These are phyloP conservation scores for Plasmopara muralis DNA, from an alignment of 352 stramenopile genomes.

Conservation along the genomic window DNA sequence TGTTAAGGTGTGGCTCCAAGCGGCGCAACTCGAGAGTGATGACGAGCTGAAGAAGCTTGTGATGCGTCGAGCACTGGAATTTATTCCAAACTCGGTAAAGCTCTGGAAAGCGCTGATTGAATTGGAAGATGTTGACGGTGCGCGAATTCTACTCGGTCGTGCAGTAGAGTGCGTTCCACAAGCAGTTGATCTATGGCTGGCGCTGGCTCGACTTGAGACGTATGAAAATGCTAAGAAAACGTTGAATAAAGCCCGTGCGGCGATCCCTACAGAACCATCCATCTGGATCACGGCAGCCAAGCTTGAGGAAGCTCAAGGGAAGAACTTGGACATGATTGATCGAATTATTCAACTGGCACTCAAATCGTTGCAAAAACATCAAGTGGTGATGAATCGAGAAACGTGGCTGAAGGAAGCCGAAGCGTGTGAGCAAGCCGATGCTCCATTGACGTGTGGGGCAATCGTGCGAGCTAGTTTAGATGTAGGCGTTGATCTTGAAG, in stretches of 20 bases:
- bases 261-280: conserved; percentile 92
- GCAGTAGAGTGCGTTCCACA: conserved; percentile 98
- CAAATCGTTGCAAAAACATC: conserved; percentile 85
- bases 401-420: conserved; percentile 97
- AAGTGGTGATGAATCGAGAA: conserved; percentile 91
- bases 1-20: conserved; percentile 95
- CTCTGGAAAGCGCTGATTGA: conserved; percentile 99
- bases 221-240: conserved; percentile 98
- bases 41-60: conserved; percentile 88
- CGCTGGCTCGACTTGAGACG: conserved; percentile 94
- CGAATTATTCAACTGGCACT: conserved; percentile 77
- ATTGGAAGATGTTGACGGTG: conserved; percentile 95
- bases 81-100: conserved; percentile 95
- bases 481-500: conserved; percentile 94
- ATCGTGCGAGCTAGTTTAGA: conserved; percentile 93
- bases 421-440: conserved; percentile 86
- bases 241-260: conserved; percentile 92
- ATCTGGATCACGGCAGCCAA: conserved; percentile 99
- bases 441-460: conserved; percentile 90
- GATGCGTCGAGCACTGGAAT: conserved; percentile 89
- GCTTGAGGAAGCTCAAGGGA: conserved; percentile 96
- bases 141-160: conserved; percentile 90
- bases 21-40: conserved; percentile 91
- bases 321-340: conserved; percentile 80
- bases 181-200: conserved; percentile 97